Evolutionary conservation across 768 basidiomycete species (phyloP).

Genomic region (Naganishia kalamii): DNA sequence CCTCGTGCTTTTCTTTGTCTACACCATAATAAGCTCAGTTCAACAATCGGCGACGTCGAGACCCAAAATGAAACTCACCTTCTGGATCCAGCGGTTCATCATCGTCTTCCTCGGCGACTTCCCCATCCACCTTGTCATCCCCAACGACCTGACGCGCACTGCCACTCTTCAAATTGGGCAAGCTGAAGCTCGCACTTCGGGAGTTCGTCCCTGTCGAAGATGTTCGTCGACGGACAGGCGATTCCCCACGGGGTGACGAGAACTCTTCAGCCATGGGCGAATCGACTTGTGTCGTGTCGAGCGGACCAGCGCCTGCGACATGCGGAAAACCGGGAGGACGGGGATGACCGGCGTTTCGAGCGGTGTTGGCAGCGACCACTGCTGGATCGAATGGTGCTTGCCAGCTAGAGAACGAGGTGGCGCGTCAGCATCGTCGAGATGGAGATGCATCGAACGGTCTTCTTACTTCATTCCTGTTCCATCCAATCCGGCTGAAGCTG

Average conservation of each 20-base stretch:
- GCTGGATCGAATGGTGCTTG: slow-evolving; percentile 24
- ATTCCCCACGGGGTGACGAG: slow-evolving; percentile 19
- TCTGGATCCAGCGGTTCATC: slow-evolving; percentile 81
- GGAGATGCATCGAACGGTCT: slow-evolving; percentile 7
- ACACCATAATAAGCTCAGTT: no score
- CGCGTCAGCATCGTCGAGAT: background rate
- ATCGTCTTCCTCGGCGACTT: slow-evolving; percentile 55
- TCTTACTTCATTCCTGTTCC: slow-evolving; percentile 48
- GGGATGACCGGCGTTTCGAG: slow-evolving; percentile 13
- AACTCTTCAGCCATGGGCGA: background rate
- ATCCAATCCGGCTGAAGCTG: slow-evolving; percentile 55
- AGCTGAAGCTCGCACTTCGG: slow-evolving; percentile 74
- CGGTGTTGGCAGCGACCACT: slow-evolving; percentile 23
- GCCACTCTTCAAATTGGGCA: slow-evolving; percentile 61
- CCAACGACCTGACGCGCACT: slow-evolving; percentile 9
- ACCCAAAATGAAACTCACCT: slow-evolving; percentile 57
- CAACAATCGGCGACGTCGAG: no score
- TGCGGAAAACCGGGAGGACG: slow-evolving; percentile 7
- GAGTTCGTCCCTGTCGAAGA: slow-evolving; percentile 6
- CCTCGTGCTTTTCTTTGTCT: slow-evolving; percentile 31
- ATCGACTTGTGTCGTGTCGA: background rate
- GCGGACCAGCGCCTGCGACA: slow-evolving; percentile 3
- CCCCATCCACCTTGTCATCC: slow-evolving; percentile 49
- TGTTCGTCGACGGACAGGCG: slow-evolving; percentile 26
- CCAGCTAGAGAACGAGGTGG: background rate